Percentiles rank a stretch among this genome's conserved stretches.
These are phyloP conservation scores for Metschnikowia similis DNA, from an alignment of 805 yeast genomes.

Conservation along the genomic window DNA sequence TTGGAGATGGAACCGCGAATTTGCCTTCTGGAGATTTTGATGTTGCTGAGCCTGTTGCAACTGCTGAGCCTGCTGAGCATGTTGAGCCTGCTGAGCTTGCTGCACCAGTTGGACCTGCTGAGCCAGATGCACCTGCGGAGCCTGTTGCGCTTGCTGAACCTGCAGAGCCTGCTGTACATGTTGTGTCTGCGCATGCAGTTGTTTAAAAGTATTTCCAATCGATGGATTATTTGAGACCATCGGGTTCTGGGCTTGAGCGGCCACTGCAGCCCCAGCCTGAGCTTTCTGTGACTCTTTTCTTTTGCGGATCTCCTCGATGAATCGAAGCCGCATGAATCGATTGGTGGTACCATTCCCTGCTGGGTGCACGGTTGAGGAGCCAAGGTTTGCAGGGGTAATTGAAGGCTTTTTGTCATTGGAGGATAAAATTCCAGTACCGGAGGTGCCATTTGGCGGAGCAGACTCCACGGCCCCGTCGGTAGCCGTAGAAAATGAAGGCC, in stretches of 20 bases:
- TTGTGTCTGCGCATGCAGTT: conserved; percentile 5
- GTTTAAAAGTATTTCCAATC: not conserved
- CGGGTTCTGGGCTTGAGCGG: conserved; percentile 27
- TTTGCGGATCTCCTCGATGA: conserved; percentile 80
- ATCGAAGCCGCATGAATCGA: conserved; percentile 82
- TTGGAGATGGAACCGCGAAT: conserved; percentile 2
- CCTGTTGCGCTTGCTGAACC: conserved; percentile 6
- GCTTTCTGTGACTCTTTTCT: conserved; percentile 48
- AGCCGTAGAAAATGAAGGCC: conserved; percentile 20
- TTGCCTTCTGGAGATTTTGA: not conserved
- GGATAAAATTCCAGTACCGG: not conserved
- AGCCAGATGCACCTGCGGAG: conserved; percentile 6
- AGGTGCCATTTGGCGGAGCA: conserved; percentile 12
- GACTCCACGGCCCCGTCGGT: conserved; percentile 16
- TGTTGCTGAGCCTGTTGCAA: conserved; percentile 7
- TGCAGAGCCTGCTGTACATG: conserved; percentile 4
- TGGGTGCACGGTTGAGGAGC: conserved; percentile 18
- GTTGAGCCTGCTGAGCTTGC: conserved; percentile 4
- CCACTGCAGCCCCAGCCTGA: conserved; percentile 38
- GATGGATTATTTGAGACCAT: conserved; percentile 3
- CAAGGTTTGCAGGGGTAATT: conserved; percentile 4
- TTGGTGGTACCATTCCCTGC: conserved; percentile 34
- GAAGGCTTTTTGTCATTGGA: conserved; percentile 7
- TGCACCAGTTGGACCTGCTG: conserved; percentile 8
- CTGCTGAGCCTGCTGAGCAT: conserved; percentile 6